Base-by-base conservation (phyloP, 2,329 filamentous ascomycete species). In the Colletotrichum liaoningense region DNA sequence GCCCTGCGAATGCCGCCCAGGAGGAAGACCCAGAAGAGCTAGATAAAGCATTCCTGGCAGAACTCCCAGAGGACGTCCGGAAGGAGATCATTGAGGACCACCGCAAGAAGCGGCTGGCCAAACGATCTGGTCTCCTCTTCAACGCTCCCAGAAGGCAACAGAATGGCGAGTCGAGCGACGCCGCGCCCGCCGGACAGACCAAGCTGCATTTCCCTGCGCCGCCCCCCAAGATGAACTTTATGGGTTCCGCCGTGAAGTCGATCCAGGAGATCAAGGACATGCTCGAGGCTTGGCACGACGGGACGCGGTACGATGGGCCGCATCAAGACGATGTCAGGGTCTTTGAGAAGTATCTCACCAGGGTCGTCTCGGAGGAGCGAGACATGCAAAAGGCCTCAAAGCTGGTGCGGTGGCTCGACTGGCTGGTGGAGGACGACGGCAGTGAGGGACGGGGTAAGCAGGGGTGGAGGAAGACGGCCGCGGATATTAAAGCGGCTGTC, bases 41-140 rank as follows among this genome's bases (percentile, higher is more conserved):
- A 3, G 93, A 94, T 71, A 86, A 89, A 0, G 91, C 92, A 0
- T 95, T 98, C 78, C 90, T 98, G 3, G 91, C 93, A 1, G 95
- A 95, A 19, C 86, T 98, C 1, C 96, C 96, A 0, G 92, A 93
- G 76, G 94, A 97, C 59, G 89, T 97, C 59, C 91, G 94, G 14
- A 86, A 84, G 19, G 95, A 98, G 82, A 88, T 98, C 7, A 82
- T 98, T 2, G 91, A 90, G 24, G 94, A 97, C 77, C 92, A 95
- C 78, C 88, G 87, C 42, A 89, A 88, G 24, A 88, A 88, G 12
- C 90, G 87, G n/a, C 85, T 93, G 24, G 90, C 90, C 12, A 88
- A 90, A 49, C 86, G 84, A 22, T 84, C 88, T 1, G 87, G 86
- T 0, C 81, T 91, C n/a, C 84, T 84, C 63, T 73, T 88, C 22